Percentiles rank a stretch among this genome's conserved stretches.
Evolutionary conservation across 306 rosid species (phyloP).

Genomic region (Dalbergia cochinchinensis): DNA sequence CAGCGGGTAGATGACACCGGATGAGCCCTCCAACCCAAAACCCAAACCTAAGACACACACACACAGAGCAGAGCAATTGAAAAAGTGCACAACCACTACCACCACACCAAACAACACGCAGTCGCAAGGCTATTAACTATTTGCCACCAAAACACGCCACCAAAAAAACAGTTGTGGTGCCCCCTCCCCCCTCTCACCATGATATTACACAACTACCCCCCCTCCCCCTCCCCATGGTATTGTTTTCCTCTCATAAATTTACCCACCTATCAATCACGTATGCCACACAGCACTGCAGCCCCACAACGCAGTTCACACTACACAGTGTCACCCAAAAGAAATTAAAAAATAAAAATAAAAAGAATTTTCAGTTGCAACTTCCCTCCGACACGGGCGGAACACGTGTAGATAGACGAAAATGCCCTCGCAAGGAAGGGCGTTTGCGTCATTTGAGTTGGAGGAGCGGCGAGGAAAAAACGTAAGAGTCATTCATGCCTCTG

Average conservation of each 20-base stretch:
- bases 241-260: background rate
- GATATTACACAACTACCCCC: slow-evolving; percentile 53
- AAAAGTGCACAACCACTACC: slow-evolving; percentile 66
- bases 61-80: background rate
- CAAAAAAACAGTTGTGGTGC: slow-evolving; percentile 44
- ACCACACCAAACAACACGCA: slow-evolving; percentile 59
- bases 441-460: slow-evolving; percentile 47
- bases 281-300: background rate
- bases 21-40: slow-evolving; percentile 35
- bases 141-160: slow-evolving; percentile 90
- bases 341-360: background rate
- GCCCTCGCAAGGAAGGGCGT: slow-evolving; percentile 43
- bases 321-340: background rate
- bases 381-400: slow-evolving; percentile 10
- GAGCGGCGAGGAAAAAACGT: slow-evolving; percentile 54
- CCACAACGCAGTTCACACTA: background rate
- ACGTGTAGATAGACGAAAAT: background rate
- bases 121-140: slow-evolving; percentile 55
- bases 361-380: background rate
- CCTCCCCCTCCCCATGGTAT: slow-evolving; percentile 36
- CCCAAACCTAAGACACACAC: background rate
- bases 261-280: background rate
- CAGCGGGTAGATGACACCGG: slow-evolving; percentile 34
- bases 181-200: background rate
- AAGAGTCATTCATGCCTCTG: slow-evolving; percentile 45